Percentiles rank a stretch among this genome's conserved stretches.
phyloP scores from a whole-genome alignment of 75 land plant genomes.

The Larix kaempferi region DNA sequence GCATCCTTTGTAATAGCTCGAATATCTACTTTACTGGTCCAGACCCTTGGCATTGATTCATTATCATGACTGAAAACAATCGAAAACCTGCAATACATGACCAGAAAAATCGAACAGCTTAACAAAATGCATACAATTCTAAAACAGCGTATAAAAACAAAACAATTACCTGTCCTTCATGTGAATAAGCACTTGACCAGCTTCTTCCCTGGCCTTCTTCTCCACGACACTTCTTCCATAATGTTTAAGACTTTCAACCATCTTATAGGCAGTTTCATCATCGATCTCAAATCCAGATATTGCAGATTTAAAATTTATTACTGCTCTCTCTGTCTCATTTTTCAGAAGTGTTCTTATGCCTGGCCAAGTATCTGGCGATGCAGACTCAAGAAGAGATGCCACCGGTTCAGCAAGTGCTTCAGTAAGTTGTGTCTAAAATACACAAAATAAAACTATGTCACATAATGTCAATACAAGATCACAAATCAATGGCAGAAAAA shows the following conservation, averaged over 20 bases:
- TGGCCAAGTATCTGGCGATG: constrained; percentile 85
- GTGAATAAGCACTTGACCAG: constrained; percentile 54
- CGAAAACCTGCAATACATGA: constrained; percentile 52
- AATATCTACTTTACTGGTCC: constrained; percentile 89
- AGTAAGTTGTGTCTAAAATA: constrained; percentile 45
- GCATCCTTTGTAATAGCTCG: constrained; percentile 69
- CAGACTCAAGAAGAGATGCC: constrained; percentile 73
- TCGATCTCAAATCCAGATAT: constrained; percentile 63
- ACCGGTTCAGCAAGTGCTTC: constrained; percentile 64
- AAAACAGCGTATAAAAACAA: background rate
- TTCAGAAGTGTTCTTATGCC: constrained; percentile 65
- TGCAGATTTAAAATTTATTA: constrained; percentile 22
- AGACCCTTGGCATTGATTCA: constrained; percentile 86
- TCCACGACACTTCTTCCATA: constrained; percentile 51
- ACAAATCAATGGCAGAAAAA: background rate
- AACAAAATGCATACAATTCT: background rate
- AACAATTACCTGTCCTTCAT: constrained; percentile 67
- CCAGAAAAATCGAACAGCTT: constrained; percentile 3
- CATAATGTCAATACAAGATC: background rate
- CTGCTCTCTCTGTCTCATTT: constrained; percentile 49
- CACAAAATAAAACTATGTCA: constrained; percentile 8
- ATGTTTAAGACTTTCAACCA: constrained; percentile 24
- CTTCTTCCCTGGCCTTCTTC: constrained; percentile 73
- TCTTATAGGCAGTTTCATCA: constrained; percentile 24
- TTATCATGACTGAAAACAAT: constrained; percentile 75